Evolutionary conservation across 2,329 filamentous ascomycete genomes (phyloP).

Genomic region (Neonectria neomacrospora): DNA sequence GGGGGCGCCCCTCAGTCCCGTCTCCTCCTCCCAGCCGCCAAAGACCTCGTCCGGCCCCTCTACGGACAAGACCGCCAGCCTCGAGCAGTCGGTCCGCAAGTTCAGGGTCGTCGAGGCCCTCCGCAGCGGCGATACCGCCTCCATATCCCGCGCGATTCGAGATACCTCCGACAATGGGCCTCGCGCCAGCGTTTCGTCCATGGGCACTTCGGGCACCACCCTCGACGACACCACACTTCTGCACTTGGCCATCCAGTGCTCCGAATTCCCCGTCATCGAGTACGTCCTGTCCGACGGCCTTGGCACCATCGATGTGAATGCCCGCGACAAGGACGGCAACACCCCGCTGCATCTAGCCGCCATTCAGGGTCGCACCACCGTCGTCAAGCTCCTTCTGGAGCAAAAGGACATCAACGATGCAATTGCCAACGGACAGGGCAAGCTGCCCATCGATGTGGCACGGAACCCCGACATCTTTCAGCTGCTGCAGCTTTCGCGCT

Average conservation of each 20-base stretch:
- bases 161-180: constrained; percentile 67
- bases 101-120: constrained; percentile 95
- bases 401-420: constrained; percentile 89
- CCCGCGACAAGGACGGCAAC: constrained; percentile 92
- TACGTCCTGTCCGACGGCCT: constrained; percentile 86
- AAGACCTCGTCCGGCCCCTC: constrained; percentile 45
- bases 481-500: constrained; percentile 88
- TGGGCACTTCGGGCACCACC: constrained; percentile 56
- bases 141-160: constrained; percentile 86
- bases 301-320: constrained; percentile 81
- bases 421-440: constrained; percentile 83
- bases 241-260: constrained; percentile 94
- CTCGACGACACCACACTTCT: constrained; percentile 89
- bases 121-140: constrained; percentile 87
- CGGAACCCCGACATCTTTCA: constrained; percentile 96
- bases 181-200: constrained; percentile 67
- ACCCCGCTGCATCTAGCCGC: constrained; percentile 92
- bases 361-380: constrained; percentile 78
- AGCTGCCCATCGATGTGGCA: constrained; percentile 87
- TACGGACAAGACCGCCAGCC: constrained; percentile 63
- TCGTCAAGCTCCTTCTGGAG: constrained; percentile 86
- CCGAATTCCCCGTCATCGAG: constrained; percentile 90
- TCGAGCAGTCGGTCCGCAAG: constrained; percentile 94
- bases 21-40: constrained; percentile 50
- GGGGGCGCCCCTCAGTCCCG: constrained; percentile 54